phyloP scores from a whole-genome alignment of 2,329 filamentous ascomycete genomes.

The Amphichorda felina region DNA sequence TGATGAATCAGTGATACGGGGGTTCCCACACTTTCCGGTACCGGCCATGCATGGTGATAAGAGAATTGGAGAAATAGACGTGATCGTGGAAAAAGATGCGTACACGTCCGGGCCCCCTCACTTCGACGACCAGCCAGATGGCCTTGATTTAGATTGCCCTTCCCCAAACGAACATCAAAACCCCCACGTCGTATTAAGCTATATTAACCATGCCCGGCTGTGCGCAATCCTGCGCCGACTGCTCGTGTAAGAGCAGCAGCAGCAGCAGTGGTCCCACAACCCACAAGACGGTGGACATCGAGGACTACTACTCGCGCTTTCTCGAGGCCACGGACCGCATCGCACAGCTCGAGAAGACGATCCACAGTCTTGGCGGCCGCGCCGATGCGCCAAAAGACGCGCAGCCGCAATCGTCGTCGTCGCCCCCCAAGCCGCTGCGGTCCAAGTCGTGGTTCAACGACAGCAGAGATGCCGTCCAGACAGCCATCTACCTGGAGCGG shows the following conservation, averaged over 20 bases:
- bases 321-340: not conserved
- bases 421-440: conserved; percentile 1
- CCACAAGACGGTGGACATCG: not conserved
- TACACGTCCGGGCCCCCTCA: too few species aligned
- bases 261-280: not conserved
- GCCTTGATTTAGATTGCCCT: too few species aligned
- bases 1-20: too few species aligned
- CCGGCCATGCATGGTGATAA: too few species aligned
- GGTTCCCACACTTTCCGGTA: too few species aligned
- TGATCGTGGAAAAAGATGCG: too few species aligned
- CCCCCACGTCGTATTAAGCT: too few species aligned
- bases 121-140: too few species aligned
- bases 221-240: not conserved
- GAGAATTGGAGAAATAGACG: too few species aligned
- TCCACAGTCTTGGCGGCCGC: not conserved
- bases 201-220: not conserved
- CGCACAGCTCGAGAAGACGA: not conserved
- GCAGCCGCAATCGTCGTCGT: too few species aligned
- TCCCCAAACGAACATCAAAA: too few species aligned
- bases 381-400: too few species aligned
- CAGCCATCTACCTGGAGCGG: conserved; percentile 34
- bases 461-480: conserved; percentile 6
- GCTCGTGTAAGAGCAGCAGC: not conserved
- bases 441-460: conserved; percentile 8
- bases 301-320: not conserved